These are phyloP conservation scores for Penicillium decumbens DNA, from an alignment of 2,329 filamentous ascomycete genomes.

Conservation along the genomic window DNA sequence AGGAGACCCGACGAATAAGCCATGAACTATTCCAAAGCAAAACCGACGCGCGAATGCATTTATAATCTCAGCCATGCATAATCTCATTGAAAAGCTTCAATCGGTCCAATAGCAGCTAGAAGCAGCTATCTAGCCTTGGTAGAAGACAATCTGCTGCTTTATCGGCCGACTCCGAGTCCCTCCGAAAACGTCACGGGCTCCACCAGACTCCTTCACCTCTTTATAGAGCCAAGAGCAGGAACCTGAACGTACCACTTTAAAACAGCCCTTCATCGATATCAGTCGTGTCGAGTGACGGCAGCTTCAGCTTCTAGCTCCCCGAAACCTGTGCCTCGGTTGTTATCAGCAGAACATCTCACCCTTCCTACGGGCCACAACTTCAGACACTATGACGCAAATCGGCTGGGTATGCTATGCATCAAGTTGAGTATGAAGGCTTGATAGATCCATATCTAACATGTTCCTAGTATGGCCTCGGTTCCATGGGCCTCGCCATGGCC, in stretches of 20 bases:
- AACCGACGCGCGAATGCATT: neutral
- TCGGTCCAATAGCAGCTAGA: constrained; percentile 4
- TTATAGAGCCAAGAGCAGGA: neutral
- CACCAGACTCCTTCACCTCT: constrained; percentile 7
- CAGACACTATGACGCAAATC: constrained; percentile 29
- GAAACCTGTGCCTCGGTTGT: neutral
- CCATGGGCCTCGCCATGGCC: constrained; percentile 46
- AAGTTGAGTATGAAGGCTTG: neutral
- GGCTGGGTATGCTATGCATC: constrained; percentile 30
- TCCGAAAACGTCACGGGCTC: constrained; percentile 19
- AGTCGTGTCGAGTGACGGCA: neutral
- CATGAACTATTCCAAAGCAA: neutral
- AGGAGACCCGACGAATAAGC: neutral
- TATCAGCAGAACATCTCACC: neutral
- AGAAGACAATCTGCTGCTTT: constrained; percentile 4
- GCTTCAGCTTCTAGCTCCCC: neutral
- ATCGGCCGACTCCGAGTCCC: constrained; percentile 26
- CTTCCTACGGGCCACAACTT: neutral
- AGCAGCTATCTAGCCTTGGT: constrained; percentile 2
- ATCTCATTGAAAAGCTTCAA: neutral
- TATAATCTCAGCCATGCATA: neutral
- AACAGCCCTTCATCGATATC: neutral
- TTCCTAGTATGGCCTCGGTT: constrained; percentile 41
- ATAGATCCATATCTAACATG: constrained; percentile 1
- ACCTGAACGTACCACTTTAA: neutral